Evolutionary conservation across 2,329 filamentous ascomycete species (phyloP).

Genomic region (Diplodia sapinea): DNA sequence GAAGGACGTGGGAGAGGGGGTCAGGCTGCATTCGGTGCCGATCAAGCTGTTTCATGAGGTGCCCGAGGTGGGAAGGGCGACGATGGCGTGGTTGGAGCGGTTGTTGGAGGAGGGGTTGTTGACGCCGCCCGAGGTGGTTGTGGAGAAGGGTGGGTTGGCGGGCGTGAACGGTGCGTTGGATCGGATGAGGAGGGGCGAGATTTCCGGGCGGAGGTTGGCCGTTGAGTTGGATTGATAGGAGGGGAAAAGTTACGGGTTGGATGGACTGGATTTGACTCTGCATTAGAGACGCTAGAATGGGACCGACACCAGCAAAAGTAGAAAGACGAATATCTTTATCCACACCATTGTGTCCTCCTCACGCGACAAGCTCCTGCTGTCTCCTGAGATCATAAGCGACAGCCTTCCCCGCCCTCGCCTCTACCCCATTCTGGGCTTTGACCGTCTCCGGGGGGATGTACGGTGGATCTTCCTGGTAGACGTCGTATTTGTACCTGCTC

Average conservation of each 20-base stretch:
- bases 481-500: conserved; percentile 65
- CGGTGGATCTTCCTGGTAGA: conserved; percentile 61
- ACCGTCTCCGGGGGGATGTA: conserved; percentile 35
- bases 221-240: conserved; percentile 51
- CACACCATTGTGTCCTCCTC: background rate
- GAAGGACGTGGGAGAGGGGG: conserved; percentile 57
- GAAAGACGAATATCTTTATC: too few relatives aligned
- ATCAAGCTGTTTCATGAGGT: conserved; percentile 79
- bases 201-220: conserved; percentile 72
- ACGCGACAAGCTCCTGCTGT: conserved; percentile 21
- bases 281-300: background rate
- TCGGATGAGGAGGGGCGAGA: conserved; percentile 67
- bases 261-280: conserved; percentile 4
- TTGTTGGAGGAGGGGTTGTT: conserved; percentile 62
- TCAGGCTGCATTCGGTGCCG: conserved; percentile 69
- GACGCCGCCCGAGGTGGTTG: conserved; percentile 69
- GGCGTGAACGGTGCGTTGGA: conserved; percentile 72
- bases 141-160: conserved; percentile 66
- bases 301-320: background rate
- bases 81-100: conserved; percentile 71
- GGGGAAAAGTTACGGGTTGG: too few relatives aligned
- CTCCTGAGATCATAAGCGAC: conserved; percentile 23
- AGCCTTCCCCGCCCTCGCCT: background rate
- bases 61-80: conserved; percentile 64
- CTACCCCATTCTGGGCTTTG: background rate